Percentiles rank a stretch among this genome's conserved stretches.
Conservation (phyloP, 23 red algal species). For the Gracilariopsis chorda region DNA sequence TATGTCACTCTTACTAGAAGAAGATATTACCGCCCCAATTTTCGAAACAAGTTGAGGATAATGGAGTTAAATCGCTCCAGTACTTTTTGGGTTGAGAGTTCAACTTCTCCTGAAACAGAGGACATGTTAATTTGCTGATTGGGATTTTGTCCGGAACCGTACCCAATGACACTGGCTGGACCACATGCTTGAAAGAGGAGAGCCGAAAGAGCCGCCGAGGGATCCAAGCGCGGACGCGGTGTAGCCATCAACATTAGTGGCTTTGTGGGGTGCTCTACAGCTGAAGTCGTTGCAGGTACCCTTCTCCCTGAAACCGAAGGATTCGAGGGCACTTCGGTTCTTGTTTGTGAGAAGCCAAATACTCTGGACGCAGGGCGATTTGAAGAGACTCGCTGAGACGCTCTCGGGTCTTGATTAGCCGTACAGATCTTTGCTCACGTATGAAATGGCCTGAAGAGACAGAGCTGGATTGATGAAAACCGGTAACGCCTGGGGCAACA, state of each 20-base stretch:
- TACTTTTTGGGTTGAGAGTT: conserved; percentile 66
- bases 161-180: not conserved
- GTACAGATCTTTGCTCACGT: conserved; percentile 2
- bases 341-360: not conserved
- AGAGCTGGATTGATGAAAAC: not conserved
- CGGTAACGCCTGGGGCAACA: not conserved
- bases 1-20: not conserved
- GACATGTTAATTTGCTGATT: not conserved
- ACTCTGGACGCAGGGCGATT: not conserved
- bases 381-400: not conserved
- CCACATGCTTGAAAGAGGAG: not conserved
- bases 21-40: not conserved
- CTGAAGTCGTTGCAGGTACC: not conserved
- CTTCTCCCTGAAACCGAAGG: conserved; percentile 3
- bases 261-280: not conserved
- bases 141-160: not conserved
- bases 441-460: not conserved
- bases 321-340: not conserved
- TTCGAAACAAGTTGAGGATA: conserved; percentile 43
- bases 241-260: not conserved
- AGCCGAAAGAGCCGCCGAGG: not conserved
- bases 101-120: not conserved
- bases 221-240: not conserved
- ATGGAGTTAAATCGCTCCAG: conserved; percentile 71
- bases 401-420: conserved; percentile 2